Evolutionary conservation across 768 basidiomycete genomes (phyloP).

Genomic region (Sarcodon aspratus): DNA sequence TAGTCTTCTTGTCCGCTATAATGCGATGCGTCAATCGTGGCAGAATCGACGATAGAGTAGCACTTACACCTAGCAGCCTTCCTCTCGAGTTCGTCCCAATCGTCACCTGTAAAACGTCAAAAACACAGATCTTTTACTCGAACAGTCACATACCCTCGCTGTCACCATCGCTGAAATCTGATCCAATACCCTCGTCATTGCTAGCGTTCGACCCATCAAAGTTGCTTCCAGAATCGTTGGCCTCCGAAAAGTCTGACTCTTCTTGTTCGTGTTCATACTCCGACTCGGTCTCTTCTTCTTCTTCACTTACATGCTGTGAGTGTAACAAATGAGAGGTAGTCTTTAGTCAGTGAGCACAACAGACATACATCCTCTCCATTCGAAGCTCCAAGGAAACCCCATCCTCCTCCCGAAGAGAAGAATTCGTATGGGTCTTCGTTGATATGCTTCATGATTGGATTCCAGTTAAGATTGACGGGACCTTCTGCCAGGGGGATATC

Average conservation of each 20-base stretch:
- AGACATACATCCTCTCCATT: conserved; percentile 54
- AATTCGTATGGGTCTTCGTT: conserved; percentile 94
- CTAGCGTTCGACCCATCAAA: conserved; percentile 42
- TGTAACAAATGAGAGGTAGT: neutral
- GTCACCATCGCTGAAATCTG: conserved; percentile 48
- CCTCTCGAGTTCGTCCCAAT: conserved; percentile 92
- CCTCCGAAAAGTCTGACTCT: conserved; percentile 28
- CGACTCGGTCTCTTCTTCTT: conserved; percentile 54
- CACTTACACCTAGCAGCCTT: conserved; percentile 78
- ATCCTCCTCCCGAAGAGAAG: conserved; percentile 95
- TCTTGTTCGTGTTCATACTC: conserved; percentile 47
- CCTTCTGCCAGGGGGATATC: conserved; percentile 95
- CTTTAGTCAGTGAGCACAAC: neutral
- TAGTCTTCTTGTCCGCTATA: conserved; percentile 32
- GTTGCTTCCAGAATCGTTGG: conserved; percentile 42
- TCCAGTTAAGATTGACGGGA: conserved; percentile 97
- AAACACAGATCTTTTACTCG: neutral
- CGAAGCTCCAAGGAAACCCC: conserved; percentile 77
- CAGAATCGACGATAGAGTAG: neutral
- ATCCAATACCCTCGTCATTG: conserved; percentile 51
- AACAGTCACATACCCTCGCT: conserved; percentile 39
- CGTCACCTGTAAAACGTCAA: conserved; percentile 45
- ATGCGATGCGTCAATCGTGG: neutral
- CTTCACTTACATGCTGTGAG: conserved; percentile 31
- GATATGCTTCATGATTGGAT: conserved; percentile 96